Conservation (phyloP, 225 moss, liverwort and hornwort species). For the Straminergon stramineum region DNA sequence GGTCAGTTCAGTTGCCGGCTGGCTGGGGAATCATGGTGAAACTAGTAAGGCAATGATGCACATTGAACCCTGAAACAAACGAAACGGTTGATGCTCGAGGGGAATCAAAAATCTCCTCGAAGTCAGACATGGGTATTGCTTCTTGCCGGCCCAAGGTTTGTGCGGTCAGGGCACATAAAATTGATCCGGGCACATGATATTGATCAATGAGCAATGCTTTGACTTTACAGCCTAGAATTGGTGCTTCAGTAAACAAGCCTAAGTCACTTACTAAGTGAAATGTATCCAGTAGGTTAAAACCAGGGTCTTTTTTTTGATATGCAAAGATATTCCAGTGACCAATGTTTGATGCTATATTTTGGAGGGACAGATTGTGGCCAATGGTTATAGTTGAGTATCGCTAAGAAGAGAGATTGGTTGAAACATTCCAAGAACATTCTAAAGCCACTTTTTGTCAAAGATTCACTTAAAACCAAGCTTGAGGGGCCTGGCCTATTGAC, state of each 20-base stretch:
- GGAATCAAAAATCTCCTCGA: not conserved
- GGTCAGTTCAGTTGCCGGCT: not conserved
- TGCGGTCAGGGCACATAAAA: not conserved
- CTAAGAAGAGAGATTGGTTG: not conserved
- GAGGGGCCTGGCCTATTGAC: not conserved
- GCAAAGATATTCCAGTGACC: not conserved
- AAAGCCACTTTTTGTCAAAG: not conserved
- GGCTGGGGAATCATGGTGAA: not conserved
- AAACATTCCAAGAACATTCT: not conserved
- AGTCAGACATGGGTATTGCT: not conserved
- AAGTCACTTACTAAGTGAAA: not conserved
- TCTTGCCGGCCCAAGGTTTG: not conserved
- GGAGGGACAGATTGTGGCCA: not conserved
- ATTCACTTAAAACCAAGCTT: not conserved
- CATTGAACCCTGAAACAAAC: not conserved
- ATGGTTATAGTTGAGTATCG: rapidly evolving
- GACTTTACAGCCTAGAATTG: not conserved
- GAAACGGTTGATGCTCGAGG: not conserved
- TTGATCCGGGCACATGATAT: no score
- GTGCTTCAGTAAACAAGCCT: not conserved
- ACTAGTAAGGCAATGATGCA: not conserved
- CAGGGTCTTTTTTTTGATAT: rapidly evolving
- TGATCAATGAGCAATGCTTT: not conserved
- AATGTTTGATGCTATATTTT: not conserved
- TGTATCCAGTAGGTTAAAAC: not conserved